Evolutionary conservation across 2,329 filamentous ascomycete species (phyloP).

Genomic region (Fusarium equiseti): DNA sequence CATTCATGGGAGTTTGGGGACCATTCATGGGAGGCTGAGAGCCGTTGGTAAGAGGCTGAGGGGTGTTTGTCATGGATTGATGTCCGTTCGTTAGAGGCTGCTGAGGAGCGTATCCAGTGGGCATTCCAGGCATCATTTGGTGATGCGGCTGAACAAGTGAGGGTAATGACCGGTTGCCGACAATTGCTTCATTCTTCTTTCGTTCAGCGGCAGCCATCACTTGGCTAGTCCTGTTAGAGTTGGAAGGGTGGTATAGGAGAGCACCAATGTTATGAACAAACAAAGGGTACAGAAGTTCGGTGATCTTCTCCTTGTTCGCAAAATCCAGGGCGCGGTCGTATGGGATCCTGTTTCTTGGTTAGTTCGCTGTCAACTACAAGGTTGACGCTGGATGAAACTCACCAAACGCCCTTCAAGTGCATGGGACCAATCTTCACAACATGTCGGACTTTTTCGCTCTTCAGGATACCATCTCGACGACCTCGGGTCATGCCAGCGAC

Average conservation of each 20-base stretch:
- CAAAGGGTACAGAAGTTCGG: conserved; percentile 91
- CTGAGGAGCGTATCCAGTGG: conserved; percentile 20
- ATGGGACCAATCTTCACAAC: conserved; percentile 99
- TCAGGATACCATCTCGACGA: conserved; percentile 93
- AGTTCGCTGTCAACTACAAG: conserved; percentile 31
- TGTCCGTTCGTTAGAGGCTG: conserved; percentile 23
- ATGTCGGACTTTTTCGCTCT: conserved; percentile 96
- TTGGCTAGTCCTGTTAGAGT: conserved; percentile 83
- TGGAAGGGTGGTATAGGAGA: conserved; percentile 92
- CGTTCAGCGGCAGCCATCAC: conserved; percentile 88
- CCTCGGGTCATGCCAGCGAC: conserved; percentile 98
- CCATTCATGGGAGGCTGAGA: conserved; percentile 36
- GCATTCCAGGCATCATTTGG: conserved; percentile 31
- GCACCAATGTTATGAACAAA: conserved; percentile 98
- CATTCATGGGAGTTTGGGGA: conserved; percentile 27
- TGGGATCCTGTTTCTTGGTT: conserved; percentile 78
- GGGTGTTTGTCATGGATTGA: conserved; percentile 21
- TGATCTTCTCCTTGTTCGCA: conserved; percentile 99
- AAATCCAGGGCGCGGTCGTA: conserved; percentile 98
- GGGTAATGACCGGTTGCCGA: conserved; percentile 67
- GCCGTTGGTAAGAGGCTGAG: conserved; percentile 22
- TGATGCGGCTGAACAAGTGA: conserved; percentile 73
- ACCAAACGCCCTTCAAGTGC: conserved; percentile 98
- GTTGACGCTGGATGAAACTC: conserved; percentile 55
- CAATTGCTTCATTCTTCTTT: conserved; percentile 78